A percentile compares a stretch with the other conserved stretches of the same genome.
phyloP scores from a whole-genome alignment of 331 rosid genomes.

The Rosa hybrid region DNA sequence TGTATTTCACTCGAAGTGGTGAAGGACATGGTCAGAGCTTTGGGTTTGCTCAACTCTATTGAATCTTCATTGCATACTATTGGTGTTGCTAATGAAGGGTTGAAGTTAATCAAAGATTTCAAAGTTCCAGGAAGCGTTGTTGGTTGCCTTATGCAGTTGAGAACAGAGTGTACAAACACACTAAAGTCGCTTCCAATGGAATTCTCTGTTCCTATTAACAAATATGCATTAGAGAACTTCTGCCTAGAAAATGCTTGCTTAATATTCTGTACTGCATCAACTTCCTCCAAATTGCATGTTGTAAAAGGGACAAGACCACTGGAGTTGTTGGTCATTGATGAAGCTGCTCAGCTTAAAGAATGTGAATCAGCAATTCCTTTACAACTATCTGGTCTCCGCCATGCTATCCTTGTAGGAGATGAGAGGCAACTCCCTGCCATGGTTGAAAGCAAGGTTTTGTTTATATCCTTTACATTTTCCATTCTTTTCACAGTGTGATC shows the following conservation, averaged over 20 bases:
- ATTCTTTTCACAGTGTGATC: neutral
- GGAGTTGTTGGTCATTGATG: constrained; percentile 37
- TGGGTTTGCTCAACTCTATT: constrained; percentile 23
- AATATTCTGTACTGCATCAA: constrained; percentile 51
- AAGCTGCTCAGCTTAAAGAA: constrained; percentile 64
- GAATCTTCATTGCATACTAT: constrained; percentile 16
- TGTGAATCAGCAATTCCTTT: constrained; percentile 59
- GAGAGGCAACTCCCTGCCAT: constrained; percentile 59
- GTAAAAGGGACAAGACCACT: neutral
- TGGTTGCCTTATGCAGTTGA: neutral
- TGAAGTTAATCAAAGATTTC: neutral
- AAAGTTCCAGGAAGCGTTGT: neutral
- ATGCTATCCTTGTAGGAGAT: constrained; percentile 53
- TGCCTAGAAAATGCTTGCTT: constrained; percentile 47
- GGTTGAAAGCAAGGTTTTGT: constrained; percentile 54
- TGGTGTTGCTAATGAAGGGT: neutral
- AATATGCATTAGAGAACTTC: neutral
- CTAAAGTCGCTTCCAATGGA: constrained; percentile 17
- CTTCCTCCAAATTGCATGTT: constrained; percentile 36
- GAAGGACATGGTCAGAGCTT: constrained; percentile 24
- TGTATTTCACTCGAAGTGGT: constrained; percentile 19
- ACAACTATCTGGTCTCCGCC: constrained; percentile 40
- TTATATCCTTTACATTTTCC: neutral
- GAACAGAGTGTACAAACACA: constrained; percentile 9
- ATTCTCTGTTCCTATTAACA: constrained; percentile 1